Evolutionary conservation across 257 asterid genomes (phyloP), one percentile per base, ranked within the genome.

Genomic region (Schizonepeta tenuifolia): DNA sequence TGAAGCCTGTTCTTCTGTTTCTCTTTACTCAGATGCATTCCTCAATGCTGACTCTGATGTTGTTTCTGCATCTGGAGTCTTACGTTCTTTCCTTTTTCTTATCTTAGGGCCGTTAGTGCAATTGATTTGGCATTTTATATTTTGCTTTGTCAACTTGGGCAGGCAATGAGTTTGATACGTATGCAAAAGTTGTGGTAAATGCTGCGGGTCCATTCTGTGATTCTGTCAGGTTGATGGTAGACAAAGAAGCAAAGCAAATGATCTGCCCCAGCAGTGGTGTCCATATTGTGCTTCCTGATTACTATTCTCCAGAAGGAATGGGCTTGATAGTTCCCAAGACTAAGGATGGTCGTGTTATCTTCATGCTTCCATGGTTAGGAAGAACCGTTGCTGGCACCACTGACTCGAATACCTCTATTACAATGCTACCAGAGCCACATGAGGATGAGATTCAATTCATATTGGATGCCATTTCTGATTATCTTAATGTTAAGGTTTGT

Each of bases 311-410:
- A 4, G 96, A 92, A 20, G 98, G 98, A 64, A 95, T 95, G 99
- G 99, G 99, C 64, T 87, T 95, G 80, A 95, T 95, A 83, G 99
- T 95, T 80, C 99, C 99, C 63, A 95, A 95, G 85, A 95, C 99
- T 53, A 95, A 90, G 86, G 99, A 95, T 83, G 99, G 98, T 3
- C 98, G 99, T 77, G 97, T 95, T 68, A 79, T 92, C 46, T 95
- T 95, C 85, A 92, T 95, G 99, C 99, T 95, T 62, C 99, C 99
- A 8, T 95, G 99, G 99, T 54, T 95, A 68, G 99, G 99, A 67
- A 85, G 98, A 84, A 95, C 99, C 57, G 88, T 95, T 73, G 99
- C 97, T 72, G 98, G 99, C 53, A 95, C 98, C 71, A 95, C 99
- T 7, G 98, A 95, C 85, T 95, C 99, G 49, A 90, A 80, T 81